Conservation (phyloP, 768 basidiomycete genomes). For the Boletus rex-veris region DNA sequence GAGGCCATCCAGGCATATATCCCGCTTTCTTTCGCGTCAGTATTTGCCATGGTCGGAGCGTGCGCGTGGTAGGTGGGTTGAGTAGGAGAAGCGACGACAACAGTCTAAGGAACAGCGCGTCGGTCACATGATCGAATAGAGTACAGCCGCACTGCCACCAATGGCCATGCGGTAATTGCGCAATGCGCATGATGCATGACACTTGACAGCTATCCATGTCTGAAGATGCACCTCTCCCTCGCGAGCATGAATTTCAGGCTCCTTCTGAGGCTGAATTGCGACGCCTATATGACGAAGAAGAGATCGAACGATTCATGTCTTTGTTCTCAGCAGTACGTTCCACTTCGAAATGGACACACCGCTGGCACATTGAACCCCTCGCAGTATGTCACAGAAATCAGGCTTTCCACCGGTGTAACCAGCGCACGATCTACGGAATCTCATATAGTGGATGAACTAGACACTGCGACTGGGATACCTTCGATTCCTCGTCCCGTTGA, state of each 20-base stretch:
- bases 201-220: constrained; percentile 7
- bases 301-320: constrained; percentile 55
- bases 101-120: constrained; percentile 16
- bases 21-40: constrained; percentile 32
- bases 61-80: not conserved
- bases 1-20: constrained; percentile 67
- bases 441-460: not conserved
- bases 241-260: constrained; percentile 18
- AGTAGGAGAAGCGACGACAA: constrained; percentile 9
- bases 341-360: not conserved
- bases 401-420: constrained; percentile 30
- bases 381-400: constrained; percentile 62
- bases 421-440: constrained; percentile 19
- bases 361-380: not conserved
- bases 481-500: constrained; percentile 2
- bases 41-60: constrained; percentile 8
- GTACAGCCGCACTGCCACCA: constrained; percentile 1
- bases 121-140: constrained; percentile 24
- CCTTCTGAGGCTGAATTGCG: constrained; percentile 54
- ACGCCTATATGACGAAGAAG: constrained; percentile 59
- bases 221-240: not conserved
- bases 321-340: constrained; percentile 59
- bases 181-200: no score
- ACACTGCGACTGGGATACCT: not conserved
- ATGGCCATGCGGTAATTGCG: no score